Evolutionary conservation across 164 flowering plant genomes (phyloP).

Genomic region (Kingdonia uniflora): DNA sequence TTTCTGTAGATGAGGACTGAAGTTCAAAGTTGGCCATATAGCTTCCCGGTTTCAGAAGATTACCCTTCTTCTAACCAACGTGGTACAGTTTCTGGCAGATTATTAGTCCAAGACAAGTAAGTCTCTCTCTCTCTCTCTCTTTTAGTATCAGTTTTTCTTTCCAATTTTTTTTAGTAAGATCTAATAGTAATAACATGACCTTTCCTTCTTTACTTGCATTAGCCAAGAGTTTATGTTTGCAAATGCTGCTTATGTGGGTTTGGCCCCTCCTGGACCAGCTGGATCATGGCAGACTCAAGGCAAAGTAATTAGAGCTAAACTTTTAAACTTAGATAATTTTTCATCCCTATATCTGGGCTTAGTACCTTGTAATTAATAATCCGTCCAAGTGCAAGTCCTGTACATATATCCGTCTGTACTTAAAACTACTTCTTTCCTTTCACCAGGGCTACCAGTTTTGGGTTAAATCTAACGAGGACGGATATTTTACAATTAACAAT

Average conservation of each 20-base stretch:
- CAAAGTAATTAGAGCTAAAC: constrained; percentile 35
- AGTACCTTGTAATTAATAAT: too few relatives aligned
- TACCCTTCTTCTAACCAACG: constrained; percentile 41
- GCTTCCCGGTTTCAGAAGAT: constrained; percentile 58
- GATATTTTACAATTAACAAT: constrained; percentile 40
- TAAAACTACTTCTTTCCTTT: neutral
- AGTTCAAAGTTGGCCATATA: constrained; percentile 81
- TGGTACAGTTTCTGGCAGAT: constrained; percentile 51
- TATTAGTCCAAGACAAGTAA: constrained; percentile 56
- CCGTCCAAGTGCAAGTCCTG: too few relatives aligned
- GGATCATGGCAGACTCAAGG: constrained; percentile 90
- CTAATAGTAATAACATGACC: neutral
- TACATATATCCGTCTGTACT: too few relatives aligned
- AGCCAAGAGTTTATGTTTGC: constrained; percentile 28
- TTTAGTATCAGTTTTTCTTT: too few relatives aligned
- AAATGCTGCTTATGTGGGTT: constrained; percentile 55
- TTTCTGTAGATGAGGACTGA: constrained; percentile 40
- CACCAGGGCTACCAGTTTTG: constrained; percentile 80
- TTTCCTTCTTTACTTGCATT: constrained; percentile 21
- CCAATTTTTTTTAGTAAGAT: too few relatives aligned
- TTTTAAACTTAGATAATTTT: neutral
- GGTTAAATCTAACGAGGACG: constrained; percentile 40
- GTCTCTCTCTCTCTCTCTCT: neutral
- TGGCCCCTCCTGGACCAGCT: constrained; percentile 59
- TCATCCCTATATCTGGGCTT: neutral